These are phyloP conservation scores for Gossypium rotundifolium DNA, from an alignment of 345 rosid species.

Conservation along the genomic window DNA sequence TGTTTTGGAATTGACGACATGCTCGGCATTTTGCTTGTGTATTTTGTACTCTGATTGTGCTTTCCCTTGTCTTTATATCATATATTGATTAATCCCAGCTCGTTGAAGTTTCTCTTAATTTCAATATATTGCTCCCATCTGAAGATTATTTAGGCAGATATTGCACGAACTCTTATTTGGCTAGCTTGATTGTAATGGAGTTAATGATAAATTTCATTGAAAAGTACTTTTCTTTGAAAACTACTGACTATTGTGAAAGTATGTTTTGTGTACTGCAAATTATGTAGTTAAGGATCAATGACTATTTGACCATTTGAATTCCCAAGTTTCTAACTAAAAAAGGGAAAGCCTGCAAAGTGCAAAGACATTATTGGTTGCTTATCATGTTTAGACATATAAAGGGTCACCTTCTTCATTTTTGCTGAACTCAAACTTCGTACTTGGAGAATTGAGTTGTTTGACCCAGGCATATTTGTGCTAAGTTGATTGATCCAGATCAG, in stretches of 20 bases:
- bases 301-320: neutral
- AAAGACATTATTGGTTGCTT: neutral
- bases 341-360: neutral
- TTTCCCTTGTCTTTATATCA: neutral
- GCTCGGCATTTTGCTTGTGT: neutral
- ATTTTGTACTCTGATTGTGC: neutral
- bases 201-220: neutral
- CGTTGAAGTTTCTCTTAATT: neutral
- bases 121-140: neutral
- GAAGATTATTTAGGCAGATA: neutral
- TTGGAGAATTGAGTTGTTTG: neutral
- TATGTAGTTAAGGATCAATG: neutral
- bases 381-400: neutral
- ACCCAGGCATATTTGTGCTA: neutral
- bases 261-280: neutral
- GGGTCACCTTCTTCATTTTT: neutral
- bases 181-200: neutral
- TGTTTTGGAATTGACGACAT: neutral
- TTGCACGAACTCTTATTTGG: neutral
- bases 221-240: too few species aligned
- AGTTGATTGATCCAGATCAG: neutral
- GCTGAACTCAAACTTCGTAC: neutral
- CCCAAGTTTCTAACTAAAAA: neutral
- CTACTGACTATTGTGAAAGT: neutral
- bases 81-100: neutral